Percentiles rank a stretch among this genome's conserved stretches.
These are phyloP conservation scores for Wickerhamomyces subpelliculosus DNA, from an alignment of 805 yeast genomes.

Conservation along the genomic window DNA sequence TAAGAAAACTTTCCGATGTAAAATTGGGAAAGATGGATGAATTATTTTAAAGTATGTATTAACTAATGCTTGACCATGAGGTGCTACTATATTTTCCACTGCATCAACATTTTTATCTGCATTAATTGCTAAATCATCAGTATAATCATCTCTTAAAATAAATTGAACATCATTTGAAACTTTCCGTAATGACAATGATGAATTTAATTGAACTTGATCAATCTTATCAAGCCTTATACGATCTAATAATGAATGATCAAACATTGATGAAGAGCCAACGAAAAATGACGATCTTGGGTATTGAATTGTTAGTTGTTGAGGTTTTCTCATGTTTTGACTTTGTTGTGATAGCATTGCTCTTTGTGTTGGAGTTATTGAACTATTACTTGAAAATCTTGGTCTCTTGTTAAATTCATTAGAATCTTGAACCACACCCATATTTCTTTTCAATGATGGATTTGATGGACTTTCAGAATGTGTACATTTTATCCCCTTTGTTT, in stretches of 20 bases:
- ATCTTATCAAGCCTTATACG: slow-evolving; percentile 58
- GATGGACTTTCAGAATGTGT: slow-evolving; percentile 58
- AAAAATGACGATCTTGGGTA: slow-evolving; percentile 86
- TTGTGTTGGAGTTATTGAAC: slow-evolving; percentile 1
- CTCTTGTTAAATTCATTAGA: background rate
- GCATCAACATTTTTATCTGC: slow-evolving; percentile 77
- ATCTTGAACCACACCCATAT: slow-evolving; percentile 18
- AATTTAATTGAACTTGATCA: slow-evolving; percentile 73
- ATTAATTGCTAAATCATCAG: slow-evolving; percentile 57
- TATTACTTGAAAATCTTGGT: too few species aligned
- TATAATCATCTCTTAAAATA: slow-evolving; percentile 71
- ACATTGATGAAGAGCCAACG: slow-evolving; percentile 83
- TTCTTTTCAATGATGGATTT: slow-evolving; percentile 30
- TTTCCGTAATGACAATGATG: slow-evolving; percentile 62
- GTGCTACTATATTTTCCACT: slow-evolving; percentile 82
- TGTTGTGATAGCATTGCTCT: slow-evolving; percentile 1
- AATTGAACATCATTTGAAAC: slow-evolving; percentile 76
- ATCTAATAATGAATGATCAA: slow-evolving; percentile 65
- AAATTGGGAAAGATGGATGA: slow-evolving; percentile 87
- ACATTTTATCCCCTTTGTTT: slow-evolving; percentile 64
- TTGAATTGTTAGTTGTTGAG: slow-evolving; percentile 44
- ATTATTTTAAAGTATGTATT: slow-evolving; percentile 78
- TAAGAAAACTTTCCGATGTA: slow-evolving; percentile 85
- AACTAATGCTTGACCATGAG: slow-evolving; percentile 78
- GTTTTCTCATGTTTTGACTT: background rate